These are phyloP conservation scores for Epichloe gansuensis DNA, from an alignment of 2,329 filamentous ascomycete genomes.

Conservation along the genomic window DNA sequence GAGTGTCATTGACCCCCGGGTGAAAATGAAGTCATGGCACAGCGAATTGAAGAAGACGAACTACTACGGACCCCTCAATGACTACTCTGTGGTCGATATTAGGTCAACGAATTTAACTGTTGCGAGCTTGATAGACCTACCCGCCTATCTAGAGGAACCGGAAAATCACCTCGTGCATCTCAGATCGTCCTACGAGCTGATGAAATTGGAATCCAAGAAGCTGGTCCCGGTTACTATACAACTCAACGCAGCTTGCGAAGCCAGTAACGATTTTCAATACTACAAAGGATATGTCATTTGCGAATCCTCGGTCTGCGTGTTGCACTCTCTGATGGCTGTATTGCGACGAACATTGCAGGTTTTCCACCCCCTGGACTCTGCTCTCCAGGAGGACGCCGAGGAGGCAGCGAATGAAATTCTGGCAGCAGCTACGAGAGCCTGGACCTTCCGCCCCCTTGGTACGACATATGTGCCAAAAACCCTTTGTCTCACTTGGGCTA, in stretches of 20 bases:
- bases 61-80: conserved; percentile 4
- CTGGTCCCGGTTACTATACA: not conserved
- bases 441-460: conserved; percentile 5
- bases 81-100: conserved; percentile 7
- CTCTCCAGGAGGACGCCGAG: not conserved
- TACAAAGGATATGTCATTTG: conserved; percentile 5
- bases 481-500: conserved; percentile 4
- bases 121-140: conserved; percentile 3
- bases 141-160: conserved; percentile 2
- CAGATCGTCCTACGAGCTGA: conserved; percentile 2
- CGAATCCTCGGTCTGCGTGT: conserved; percentile 4
- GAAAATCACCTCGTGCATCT: conserved; percentile 4
- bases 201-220: conserved; percentile 3
- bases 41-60: conserved; percentile 2
- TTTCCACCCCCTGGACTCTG: conserved; percentile 1
- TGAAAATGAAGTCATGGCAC: conserved; percentile 1
- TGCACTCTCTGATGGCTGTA: conserved; percentile 4
- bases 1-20: conserved; percentile 3
- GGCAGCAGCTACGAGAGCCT: conserved; percentile 3
- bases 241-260: conserved; percentile 1
- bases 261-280: conserved; percentile 1
- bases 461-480: conserved; percentile 5
- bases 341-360: conserved; percentile 3
- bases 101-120: conserved; percentile 5
- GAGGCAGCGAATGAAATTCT: not conserved